Evolutionary conservation across 305 asterid species (phyloP), one percentile per base, ranked within the genome.

Genomic region (Fraxinus nigra): DNA sequence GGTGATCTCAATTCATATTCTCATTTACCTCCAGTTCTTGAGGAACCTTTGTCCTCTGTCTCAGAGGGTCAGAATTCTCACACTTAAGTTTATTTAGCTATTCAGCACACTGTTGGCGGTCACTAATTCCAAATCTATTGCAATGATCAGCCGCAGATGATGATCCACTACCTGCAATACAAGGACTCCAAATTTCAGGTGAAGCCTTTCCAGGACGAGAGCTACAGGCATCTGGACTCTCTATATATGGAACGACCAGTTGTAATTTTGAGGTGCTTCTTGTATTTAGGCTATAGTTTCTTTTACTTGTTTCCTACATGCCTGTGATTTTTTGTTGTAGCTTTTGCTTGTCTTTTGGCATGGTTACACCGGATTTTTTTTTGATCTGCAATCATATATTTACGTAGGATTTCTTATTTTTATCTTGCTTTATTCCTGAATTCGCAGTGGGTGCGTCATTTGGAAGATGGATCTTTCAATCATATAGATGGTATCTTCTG

Each of bases 371-470:
- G 72, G 69, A 79, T 80, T 79, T 74, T 56, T 82, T 75, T 77
- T 76, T 85, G 67, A 67, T 51, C 35, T 83, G 18, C 81, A 48
- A 76, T 26, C 37, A 81, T 78, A 79, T 78, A 18, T 56, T 82
- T 85, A 30, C 82, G 37, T 77, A 28, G 65, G 80, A 65, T 82
- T 83, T 79, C 34, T 34, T 72, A 72, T 59, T 80, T 74, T 85
- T 70, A n/a, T 24, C 74, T 73, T 83, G 74, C 77, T 8, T 84
- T 80, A 79, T 89, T 59, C 86, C 77, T 90, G 84, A 77, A 87
- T 78, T 86, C 86, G 89, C 95, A 97, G 99, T 97, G 99, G 99
- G 96, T 97, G 81, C 97, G 97, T 79, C 99, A 93, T 89, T 59
- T 83, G 93, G 98, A 92, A 77, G 98, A 97, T 91, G 99, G 98